These are phyloP conservation scores for Aureobasidium sp. DNA, from an alignment of 2,329 filamentous ascomycete genomes.

Conservation along the genomic window DNA sequence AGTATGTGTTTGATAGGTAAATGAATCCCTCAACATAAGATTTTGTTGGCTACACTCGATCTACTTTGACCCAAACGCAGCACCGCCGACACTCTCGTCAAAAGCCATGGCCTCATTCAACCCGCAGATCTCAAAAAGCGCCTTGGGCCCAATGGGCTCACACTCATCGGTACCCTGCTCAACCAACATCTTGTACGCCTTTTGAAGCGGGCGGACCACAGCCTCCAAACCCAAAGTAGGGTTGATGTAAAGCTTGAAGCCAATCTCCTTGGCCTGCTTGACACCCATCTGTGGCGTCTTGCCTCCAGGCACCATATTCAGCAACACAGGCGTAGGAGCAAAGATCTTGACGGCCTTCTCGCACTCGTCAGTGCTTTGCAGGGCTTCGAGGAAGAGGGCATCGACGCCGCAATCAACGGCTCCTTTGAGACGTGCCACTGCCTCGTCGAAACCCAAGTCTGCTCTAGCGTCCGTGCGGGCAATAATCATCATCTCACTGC, in stretches of 20 bases:
- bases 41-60: no score
- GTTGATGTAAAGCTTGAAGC: conserved; percentile 55
- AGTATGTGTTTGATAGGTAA: no score
- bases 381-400: conserved; percentile 54
- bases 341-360: conserved; percentile 41
- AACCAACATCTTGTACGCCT: conserved; percentile 25
- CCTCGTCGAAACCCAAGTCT: conserved; percentile 50
- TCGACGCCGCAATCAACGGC: conserved; percentile 52
- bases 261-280: conserved; percentile 48
- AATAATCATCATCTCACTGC: conserved; percentile 57
- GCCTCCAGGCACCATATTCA: conserved; percentile 54
- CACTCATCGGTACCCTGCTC: conserved; percentile 35
- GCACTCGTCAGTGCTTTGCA: conserved; percentile 46
- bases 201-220: conserved; percentile 28
- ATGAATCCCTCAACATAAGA: no score
- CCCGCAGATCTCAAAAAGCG: conserved; percentile 48
- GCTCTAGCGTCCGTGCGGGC: conserved; percentile 58
- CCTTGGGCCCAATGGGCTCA: conserved; percentile 37
- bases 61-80: conserved; percentile 19
- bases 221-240: conserved; percentile 46
- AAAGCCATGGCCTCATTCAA: conserved; percentile 46
- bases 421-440: conserved; percentile 43
- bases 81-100: conserved; percentile 41
- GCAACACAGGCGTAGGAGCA: conserved; percentile 43
- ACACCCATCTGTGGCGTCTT: conserved; percentile 48